phyloP scores from a whole-genome alignment of 208 protist species.

The Crithidia sp. region DNA sequence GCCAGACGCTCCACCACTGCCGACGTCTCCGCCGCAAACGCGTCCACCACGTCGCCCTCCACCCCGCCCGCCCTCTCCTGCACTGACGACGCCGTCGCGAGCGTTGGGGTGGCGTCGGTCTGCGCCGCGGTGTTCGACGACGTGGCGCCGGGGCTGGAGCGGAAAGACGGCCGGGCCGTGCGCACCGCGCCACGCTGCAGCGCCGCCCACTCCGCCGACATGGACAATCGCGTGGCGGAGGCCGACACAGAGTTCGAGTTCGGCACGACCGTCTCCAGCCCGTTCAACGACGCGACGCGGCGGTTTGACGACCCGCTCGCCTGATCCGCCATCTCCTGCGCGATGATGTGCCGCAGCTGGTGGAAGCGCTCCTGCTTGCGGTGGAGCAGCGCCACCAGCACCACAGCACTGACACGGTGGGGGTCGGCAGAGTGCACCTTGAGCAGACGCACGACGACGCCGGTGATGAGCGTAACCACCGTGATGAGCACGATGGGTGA shows the following conservation, averaged over 20 bases:
- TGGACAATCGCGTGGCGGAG: slow-evolving; percentile 9
- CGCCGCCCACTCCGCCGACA: slow-evolving; percentile 12
- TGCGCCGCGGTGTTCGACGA: not conserved
- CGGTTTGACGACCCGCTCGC: not conserved
- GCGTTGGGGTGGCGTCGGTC: not conserved
- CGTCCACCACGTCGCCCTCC: slow-evolving; percentile 4
- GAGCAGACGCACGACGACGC: slow-evolving; percentile 7
- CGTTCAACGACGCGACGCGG: not conserved
- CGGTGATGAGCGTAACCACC: slow-evolving; percentile 20
- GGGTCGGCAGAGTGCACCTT: slow-evolving; percentile 21
- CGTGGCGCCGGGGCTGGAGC: not conserved
- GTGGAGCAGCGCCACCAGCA: slow-evolving; percentile 28
- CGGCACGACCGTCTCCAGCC: not conserved
- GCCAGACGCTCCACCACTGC: not conserved
- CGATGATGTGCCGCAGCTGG: slow-evolving; percentile 25
- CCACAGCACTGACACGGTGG: slow-evolving; percentile 21
- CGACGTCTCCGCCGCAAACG: slow-evolving; percentile 1
- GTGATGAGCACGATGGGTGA: slow-evolving; percentile 24
- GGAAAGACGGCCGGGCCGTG: slow-evolving; percentile 1
- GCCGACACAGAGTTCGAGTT: slow-evolving; percentile 5
- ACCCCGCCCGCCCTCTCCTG: not conserved
- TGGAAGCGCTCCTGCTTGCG: slow-evolving; percentile 34
- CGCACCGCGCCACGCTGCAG: slow-evolving; percentile 1
- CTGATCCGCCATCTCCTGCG: slow-evolving; percentile 11
- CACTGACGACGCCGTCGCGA: not conserved